Conservation (phyloP, 148 eudicot species). For the Rheum nobile region DNA sequence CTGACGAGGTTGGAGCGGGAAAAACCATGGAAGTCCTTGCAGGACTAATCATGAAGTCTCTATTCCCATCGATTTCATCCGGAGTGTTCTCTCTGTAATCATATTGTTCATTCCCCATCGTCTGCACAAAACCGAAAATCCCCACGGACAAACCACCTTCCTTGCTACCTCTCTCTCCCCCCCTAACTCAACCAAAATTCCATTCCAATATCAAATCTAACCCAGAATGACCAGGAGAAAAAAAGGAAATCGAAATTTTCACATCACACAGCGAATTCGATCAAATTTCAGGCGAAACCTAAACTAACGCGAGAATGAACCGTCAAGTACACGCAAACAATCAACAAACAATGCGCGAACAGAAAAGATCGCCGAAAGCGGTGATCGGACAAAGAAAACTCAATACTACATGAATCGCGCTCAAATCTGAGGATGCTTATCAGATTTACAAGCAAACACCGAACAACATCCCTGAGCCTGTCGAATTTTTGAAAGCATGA, state of each 20-base stretch:
- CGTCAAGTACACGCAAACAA: not conserved
- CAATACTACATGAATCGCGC: not conserved
- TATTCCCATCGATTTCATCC: not conserved
- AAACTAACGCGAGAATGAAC: not conserved
- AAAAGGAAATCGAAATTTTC: not conserved
- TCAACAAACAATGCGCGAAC: not conserved
- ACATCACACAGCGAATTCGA: not conserved
- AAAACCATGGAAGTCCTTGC: slow-evolving; percentile 12
- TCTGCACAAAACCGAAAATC: not conserved
- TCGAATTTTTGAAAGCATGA: not conserved
- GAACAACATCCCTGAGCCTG: not conserved
- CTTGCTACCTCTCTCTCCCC: not conserved
- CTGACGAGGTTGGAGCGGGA: slow-evolving; percentile 14
- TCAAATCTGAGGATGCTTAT: not conserved
- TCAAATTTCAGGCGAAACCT: not conserved
- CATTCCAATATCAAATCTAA: not conserved
- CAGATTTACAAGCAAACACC: not conserved
- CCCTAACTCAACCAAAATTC: not conserved
- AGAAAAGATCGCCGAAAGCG: not conserved
- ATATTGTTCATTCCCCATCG: not conserved
- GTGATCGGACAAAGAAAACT: not conserved
- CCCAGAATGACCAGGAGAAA: not conserved
- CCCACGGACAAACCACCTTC: not conserved
- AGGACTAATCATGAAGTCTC: slow-evolving; percentile 9
- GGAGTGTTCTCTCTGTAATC: not conserved